Percentiles rank a stretch among this genome's conserved stretches.
These are phyloP conservation scores for Diutina rugosa DNA, from an alignment of 1,139 yeast species.

Conservation along the genomic window DNA sequence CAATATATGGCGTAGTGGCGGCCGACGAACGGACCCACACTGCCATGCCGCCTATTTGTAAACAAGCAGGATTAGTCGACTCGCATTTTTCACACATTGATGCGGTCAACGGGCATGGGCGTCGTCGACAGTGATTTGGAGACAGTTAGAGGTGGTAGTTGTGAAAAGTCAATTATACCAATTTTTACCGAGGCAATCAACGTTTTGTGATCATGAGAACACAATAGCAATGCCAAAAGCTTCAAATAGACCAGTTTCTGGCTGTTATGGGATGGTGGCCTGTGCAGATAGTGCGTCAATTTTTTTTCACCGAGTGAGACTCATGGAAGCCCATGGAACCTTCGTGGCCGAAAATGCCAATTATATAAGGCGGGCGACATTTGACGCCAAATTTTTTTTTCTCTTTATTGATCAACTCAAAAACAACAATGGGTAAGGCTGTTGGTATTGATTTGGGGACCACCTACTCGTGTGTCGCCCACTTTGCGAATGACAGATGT, in stretches of 20 bases:
- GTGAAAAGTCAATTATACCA: too few relatives aligned
- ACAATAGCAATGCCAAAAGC: too few relatives aligned
- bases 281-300: background rate
- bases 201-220: too few relatives aligned
- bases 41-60: background rate
- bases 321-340: conserved; percentile 1
- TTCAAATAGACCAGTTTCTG: too few relatives aligned
- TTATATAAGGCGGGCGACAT: background rate
- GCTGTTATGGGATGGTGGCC: too few relatives aligned
- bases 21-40: too few relatives aligned
- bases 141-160: too few relatives aligned
- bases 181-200: too few relatives aligned
- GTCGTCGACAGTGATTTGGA: too few relatives aligned
- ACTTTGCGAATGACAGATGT: conserved; percentile 42
- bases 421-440: conserved; percentile 6
- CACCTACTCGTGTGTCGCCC: conserved; percentile 67
- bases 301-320: background rate
- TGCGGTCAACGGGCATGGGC: too few relatives aligned
- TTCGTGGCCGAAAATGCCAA: background rate
- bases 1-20: too few relatives aligned
- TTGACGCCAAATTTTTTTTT: background rate
- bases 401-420: conserved; percentile 2
- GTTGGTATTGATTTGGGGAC: conserved; percentile 82
- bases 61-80: background rate
- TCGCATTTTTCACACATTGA: background rate